Evolutionary conservation across 805 yeast genomes (phyloP).

Genomic region (Spathaspora passalidarum): DNA sequence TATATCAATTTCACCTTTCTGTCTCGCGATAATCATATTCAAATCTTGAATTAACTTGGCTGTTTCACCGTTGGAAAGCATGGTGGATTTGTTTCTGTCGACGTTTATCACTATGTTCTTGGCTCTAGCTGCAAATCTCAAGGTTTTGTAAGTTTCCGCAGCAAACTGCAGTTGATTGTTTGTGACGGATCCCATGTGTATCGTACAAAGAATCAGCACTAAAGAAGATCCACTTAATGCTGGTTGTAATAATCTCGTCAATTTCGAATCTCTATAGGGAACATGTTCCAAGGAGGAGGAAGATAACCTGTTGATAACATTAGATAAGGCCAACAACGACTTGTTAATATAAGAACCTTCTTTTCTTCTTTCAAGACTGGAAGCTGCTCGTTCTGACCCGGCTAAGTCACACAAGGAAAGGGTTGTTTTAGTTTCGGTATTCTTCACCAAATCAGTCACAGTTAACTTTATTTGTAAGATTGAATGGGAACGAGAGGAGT

Average conservation of each 20-base stretch:
- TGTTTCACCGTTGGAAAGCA: constrained; percentile 38
- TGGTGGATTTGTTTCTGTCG: constrained; percentile 43
- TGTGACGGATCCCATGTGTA: constrained; percentile 53
- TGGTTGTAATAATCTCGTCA: constrained; percentile 87
- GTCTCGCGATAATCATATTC: constrained; percentile 57
- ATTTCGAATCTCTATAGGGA: constrained; percentile 90
- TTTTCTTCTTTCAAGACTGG: constrained; percentile 75
- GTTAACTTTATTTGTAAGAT: constrained; percentile 67
- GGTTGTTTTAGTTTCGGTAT: constrained; percentile 48
- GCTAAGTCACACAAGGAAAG: constrained; percentile 92
- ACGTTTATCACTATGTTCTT: constrained; percentile 77
- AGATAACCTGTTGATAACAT: constrained; percentile 83
- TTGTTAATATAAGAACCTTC: constrained; percentile 94
- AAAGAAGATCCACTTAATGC: constrained; percentile 85
- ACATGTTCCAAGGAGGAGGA: constrained; percentile 56
- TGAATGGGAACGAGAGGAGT: constrained; percentile 91
- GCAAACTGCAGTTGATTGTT: constrained; percentile 38
- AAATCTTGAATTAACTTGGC: constrained; percentile 49
- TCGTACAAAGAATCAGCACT: constrained; percentile 83
- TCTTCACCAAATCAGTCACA: constrained; percentile 38
- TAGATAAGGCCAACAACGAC: constrained; percentile 83
- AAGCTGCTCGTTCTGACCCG: constrained; percentile 87
- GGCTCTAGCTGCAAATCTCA: constrained; percentile 91
- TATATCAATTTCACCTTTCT: constrained; percentile 48
- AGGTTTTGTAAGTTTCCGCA: constrained; percentile 82